These are phyloP conservation scores for Phalaenopsis equestris DNA, from an alignment of 106 monocot species.

Conservation along the genomic window DNA sequence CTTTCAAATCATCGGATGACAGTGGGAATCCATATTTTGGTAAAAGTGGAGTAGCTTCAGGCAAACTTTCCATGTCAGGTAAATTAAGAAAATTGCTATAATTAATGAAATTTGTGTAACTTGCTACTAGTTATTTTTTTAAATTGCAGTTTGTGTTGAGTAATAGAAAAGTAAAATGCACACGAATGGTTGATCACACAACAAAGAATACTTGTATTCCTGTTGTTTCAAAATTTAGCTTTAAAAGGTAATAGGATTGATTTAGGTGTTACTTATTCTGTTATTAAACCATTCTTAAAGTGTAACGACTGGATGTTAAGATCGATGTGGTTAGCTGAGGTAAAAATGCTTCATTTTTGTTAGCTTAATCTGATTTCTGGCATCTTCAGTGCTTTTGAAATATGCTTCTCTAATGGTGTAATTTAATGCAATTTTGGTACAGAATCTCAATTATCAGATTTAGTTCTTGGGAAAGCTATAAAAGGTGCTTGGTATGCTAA, in stretches of 20 bases:
- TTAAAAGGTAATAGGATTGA: neutral
- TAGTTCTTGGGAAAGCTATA: neutral
- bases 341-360: neutral
- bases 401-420: no score
- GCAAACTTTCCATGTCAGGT: neutral
- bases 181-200: neutral
- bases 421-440: no score
- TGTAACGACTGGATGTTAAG: neutral
- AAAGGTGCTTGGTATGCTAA: neutral
- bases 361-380: neutral
- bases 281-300: neutral
- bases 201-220: neutral
- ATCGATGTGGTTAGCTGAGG: neutral
- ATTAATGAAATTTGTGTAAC: neutral
- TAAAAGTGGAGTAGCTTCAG: neutral
- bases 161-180: no score
- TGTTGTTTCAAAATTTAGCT: neutral
- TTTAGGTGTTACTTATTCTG: neutral
- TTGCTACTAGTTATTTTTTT: neutral
- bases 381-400: neutral
- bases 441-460: neutral
- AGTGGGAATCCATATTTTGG: conserved; percentile 4
- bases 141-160: neutral
- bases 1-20: neutral
- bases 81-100: neutral